Base-by-base conservation (phyloP, 2,329 filamentous ascomycete genomes). In the Septoria petroselini region DNA sequence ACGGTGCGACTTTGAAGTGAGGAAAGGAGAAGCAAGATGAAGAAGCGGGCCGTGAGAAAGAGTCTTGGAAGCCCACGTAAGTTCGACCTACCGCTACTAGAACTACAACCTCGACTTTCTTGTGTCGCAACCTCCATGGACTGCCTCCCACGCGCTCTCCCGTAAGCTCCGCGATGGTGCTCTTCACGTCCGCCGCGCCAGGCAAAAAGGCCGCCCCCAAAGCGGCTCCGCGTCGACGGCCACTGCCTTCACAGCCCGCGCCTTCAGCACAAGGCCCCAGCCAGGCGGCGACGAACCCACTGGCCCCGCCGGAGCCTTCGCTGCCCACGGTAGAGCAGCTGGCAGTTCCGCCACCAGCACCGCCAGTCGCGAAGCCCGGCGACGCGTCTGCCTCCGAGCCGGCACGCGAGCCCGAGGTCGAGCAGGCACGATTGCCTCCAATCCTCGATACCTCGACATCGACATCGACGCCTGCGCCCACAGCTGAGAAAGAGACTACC, bases 171-270 rank as follows among this genome's bases (percentile, higher is more conserved):
- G n/a, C n/a, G n/a, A 73, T 76, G 38, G 55, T 61, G 15, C 71
- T 79, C 37, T 78, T 77, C 53, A 78, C 75, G 60, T 80, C 77
- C 47, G 76, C 73, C 34, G 77, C 79, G 55, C 69, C 71, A 14
- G 71, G 70, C 62, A 76, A 73, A 59, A 74, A 73, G 59, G 71
- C 75, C 51, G 73, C 71, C 3, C 75, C 75, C 31, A 77, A 76
- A 57, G 71, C 68, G 40, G 66, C 69, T 23, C 67, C 68, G 33
- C 70, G 74, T 42, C 67, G 73, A 23, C 70, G 73, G 41, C 65
- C 63, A 37, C 66, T 65, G 41, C 65, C 23, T 43, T 35, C 50
- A 11, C 46, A 44, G 19, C 50, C 54, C 17, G 39, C 57, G 31
- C 58, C 58, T 18, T 52, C 57, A 39, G 40, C 53, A 31, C 41